These are phyloP conservation scores for Blumeriella jaapii DNA, from an alignment of 2,329 filamentous ascomycete species.

Conservation along the genomic window DNA sequence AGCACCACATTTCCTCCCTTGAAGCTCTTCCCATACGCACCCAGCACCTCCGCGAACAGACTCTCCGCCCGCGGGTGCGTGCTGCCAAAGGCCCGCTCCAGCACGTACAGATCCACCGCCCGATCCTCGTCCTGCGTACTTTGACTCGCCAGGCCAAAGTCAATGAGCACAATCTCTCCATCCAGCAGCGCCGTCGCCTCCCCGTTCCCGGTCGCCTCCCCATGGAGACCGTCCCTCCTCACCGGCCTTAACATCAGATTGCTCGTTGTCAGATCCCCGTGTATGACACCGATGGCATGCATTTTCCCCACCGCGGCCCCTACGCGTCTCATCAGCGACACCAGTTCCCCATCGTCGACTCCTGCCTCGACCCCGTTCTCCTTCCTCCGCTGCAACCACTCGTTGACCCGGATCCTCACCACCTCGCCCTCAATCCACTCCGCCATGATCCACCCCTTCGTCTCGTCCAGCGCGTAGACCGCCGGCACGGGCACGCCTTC, in stretches of 20 bases:
- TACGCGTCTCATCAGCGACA: slow-evolving; percentile 56
- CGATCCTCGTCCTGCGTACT: slow-evolving; percentile 79
- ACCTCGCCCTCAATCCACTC: slow-evolving; percentile 74
- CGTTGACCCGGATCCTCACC: slow-evolving; percentile 58
- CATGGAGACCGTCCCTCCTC: no score
- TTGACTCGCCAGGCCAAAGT: slow-evolving; percentile 83
- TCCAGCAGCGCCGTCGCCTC: slow-evolving; percentile 32
- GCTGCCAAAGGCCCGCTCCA: slow-evolving; percentile 88
- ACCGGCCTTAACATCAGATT: slow-evolving; percentile 69
- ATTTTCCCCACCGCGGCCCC: slow-evolving; percentile 61
- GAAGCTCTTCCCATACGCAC: slow-evolving; percentile 61
- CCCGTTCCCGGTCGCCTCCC: no score
- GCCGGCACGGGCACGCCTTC: slow-evolving; percentile 76
- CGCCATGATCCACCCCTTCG: slow-evolving; percentile 62
- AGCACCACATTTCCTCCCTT: slow-evolving; percentile 66
- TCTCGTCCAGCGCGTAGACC: slow-evolving; percentile 57
- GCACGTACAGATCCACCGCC: slow-evolving; percentile 89
- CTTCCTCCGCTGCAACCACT: slow-evolving; percentile 43
- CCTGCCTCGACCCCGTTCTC: slow-evolving; percentile 24
- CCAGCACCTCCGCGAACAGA: slow-evolving; percentile 62
- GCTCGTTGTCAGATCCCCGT: slow-evolving; percentile 94
- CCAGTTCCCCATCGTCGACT: slow-evolving; percentile 39
- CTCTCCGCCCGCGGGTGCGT: slow-evolving; percentile 81
- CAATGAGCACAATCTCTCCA: slow-evolving; percentile 81
- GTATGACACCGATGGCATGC: slow-evolving; percentile 77